A percentile compares a stretch with the other conserved stretches of the same genome.
Evolutionary conservation across 2,329 filamentous ascomycete species (phyloP).

Genomic region (Microdochium paspali): DNA sequence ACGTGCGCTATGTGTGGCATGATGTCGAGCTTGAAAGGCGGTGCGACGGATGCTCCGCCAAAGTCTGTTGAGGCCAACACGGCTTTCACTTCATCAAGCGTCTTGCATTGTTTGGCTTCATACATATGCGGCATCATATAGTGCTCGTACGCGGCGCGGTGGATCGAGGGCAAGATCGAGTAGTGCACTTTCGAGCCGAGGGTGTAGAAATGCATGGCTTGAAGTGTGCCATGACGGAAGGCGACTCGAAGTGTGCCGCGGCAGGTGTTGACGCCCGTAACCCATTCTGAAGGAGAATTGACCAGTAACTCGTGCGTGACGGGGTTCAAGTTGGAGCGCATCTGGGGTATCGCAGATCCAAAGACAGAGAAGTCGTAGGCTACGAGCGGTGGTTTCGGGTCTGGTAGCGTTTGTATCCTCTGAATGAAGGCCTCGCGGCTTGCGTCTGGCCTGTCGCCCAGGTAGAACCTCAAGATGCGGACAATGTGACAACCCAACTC

Average conservation of each 20-base stretch:
- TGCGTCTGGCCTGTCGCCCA: slow-evolving; percentile 43
- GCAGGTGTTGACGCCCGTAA: slow-evolving; percentile 42
- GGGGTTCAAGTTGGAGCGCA: slow-evolving; percentile 42
- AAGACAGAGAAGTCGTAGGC: slow-evolving; percentile 36
- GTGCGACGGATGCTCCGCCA: slow-evolving; percentile 57
- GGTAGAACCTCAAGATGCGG: slow-evolving; percentile 48
- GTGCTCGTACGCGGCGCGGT: slow-evolving; percentile 56
- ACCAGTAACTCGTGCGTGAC: slow-evolving; percentile 33
- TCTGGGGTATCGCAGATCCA: slow-evolving; percentile 27
- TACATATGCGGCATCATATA: slow-evolving; percentile 61
- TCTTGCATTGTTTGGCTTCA: slow-evolving; percentile 46
- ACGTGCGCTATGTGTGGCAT: slow-evolving; percentile 55
- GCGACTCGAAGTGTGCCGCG: slow-evolving; percentile 47
- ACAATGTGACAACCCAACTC: slow-evolving; percentile 51
- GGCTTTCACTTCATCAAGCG: slow-evolving; percentile 50
- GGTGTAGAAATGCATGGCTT: slow-evolving; percentile 60
- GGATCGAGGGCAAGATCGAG: slow-evolving; percentile 65
- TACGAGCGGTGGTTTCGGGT: slow-evolving; percentile 38
- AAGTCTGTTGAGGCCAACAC: slow-evolving; percentile 52
- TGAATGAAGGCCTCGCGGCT: slow-evolving; percentile 39
- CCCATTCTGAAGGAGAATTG: slow-evolving; percentile 27
- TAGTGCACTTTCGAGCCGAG: slow-evolving; percentile 60
- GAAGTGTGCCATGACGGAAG: slow-evolving; percentile 51
- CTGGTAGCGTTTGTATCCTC: slow-evolving; percentile 32
- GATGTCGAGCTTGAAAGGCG: slow-evolving; percentile 63